Evolutionary conservation across 345 rosid species (phyloP).

Genomic region (Rhodamnia argentea): DNA sequence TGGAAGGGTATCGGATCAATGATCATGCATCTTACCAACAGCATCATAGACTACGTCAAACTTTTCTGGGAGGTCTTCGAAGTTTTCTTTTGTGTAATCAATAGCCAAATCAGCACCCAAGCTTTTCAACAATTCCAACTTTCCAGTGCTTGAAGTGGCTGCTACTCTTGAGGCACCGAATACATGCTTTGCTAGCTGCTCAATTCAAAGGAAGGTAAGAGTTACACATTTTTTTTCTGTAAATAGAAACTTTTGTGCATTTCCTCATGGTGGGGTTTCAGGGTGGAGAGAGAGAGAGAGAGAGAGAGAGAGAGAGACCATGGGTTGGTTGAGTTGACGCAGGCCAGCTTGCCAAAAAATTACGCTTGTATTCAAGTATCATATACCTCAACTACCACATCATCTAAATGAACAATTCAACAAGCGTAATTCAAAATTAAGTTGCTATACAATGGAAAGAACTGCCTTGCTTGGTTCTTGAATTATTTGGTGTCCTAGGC

Average conservation of each 20-base stretch:
- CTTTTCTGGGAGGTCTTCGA: constrained; percentile 73
- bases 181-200: constrained; percentile 81
- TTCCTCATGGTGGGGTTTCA: neutral
- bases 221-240: neutral
- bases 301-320: neutral
- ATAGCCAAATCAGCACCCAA: constrained; percentile 84
- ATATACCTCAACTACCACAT: neutral
- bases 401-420: neutral
- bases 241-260: neutral
- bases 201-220: neutral
- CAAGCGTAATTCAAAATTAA: neutral
- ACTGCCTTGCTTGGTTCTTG: neutral
- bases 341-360: neutral
- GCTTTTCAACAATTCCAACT: constrained; percentile 61
- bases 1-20: neutral
- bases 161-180: constrained; percentile 83
- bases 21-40: constrained; percentile 38
- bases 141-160: constrained; percentile 77
- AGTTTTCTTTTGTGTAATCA: constrained; percentile 79
- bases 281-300: neutral
- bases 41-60: constrained; percentile 84
- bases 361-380: neutral
- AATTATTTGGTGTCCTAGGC: neutral
- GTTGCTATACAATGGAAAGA: neutral
- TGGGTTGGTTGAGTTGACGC: neutral